Evolutionary conservation across 2,329 filamentous ascomycete species (phyloP).

Genomic region (Claviceps quebecensis): DNA sequence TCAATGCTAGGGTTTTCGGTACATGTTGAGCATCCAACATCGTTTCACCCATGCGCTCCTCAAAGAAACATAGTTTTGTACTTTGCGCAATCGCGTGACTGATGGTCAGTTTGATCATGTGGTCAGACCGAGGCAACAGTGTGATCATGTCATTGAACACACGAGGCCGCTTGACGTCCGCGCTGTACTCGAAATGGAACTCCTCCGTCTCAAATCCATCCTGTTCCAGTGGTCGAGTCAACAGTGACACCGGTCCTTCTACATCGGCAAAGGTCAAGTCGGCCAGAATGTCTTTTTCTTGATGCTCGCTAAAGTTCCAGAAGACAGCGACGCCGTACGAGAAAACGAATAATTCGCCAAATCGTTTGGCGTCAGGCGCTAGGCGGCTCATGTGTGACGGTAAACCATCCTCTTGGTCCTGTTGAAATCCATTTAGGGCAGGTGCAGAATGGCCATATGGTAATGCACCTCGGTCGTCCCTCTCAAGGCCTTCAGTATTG

Average conservation of each 20-base stretch:
- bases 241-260: constrained; percentile 50
- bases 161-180: constrained; percentile 68
- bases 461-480: constrained; percentile 14
- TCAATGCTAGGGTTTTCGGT: constrained; percentile 75
- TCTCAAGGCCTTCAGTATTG: constrained; percentile 18
- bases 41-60: constrained; percentile 87
- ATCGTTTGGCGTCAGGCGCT: constrained; percentile 57
- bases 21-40: constrained; percentile 90
- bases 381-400: constrained; percentile 43
- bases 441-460: constrained; percentile 19
- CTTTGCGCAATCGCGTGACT: constrained; percentile 95
- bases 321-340: constrained; percentile 96
- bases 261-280: constrained; percentile 80
- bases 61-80: constrained; percentile 90
- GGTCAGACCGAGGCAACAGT: constrained; percentile 72
- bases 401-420: constrained; percentile 24
- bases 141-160: constrained; percentile 99
- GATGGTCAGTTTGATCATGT: constrained; percentile 98
- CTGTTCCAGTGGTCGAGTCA: constrained; percentile 68
- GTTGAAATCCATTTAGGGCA: constrained; percentile 16
- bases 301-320: constrained; percentile 94
- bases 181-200: constrained; percentile 95
- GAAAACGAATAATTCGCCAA: constrained; percentile 94
- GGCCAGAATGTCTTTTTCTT: constrained; percentile 92
- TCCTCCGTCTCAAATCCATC: constrained; percentile 95